Base-by-base conservation (phyloP, 2,329 filamentous ascomycete species). In the Tolypocladium ophioglossoides region DNA sequence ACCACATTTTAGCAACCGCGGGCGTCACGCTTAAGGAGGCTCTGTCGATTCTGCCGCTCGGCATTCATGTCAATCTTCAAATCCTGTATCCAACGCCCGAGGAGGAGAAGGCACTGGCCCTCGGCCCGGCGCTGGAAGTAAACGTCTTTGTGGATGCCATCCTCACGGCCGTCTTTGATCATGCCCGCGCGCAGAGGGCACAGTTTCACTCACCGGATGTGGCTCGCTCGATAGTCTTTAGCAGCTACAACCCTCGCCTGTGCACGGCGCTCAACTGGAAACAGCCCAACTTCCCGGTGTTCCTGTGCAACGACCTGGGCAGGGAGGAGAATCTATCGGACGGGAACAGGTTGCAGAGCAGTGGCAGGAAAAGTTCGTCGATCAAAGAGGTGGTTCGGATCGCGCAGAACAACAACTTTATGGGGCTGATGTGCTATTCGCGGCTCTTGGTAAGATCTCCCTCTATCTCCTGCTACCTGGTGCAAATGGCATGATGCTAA, bases 241-340 rank as follows among this genome's bases (percentile, higher is more conserved):
- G 89, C 63, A 95, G 90, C 24, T 96, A 92, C 70, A 96, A 95
- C 66, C 78, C 89, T 14, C 87, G 86, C 59, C 82, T 97, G 22
- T 99, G 94, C 72, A 95, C 89, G 18, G 91, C 92, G 6, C 74
- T 99, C 63, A 99, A 99, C 71, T 99, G 94, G 94, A 99, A 99
- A 70, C 94, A 99, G 70, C 94, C 94, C 2, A 99, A 97, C 67
- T 99, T 96, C 68, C 94, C 94, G 0, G 89, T 97, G 0, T 88
- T 99, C 62, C 78, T 97, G 49, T 96, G 91, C 73, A 97, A 97
- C 68, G 91, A 96, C 56, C 81, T 97, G 30, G 90, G 90, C 24
- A 77, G 79, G 9, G 80, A 84, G 56, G 78, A 77, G 32, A 66
- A 70, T 24, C 70, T 71, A 55, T 62, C 64, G 8, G 65, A 68